Base-by-base conservation (phyloP, 2,329 filamentous ascomycete genomes). In the Claviceps sp. region DNA sequence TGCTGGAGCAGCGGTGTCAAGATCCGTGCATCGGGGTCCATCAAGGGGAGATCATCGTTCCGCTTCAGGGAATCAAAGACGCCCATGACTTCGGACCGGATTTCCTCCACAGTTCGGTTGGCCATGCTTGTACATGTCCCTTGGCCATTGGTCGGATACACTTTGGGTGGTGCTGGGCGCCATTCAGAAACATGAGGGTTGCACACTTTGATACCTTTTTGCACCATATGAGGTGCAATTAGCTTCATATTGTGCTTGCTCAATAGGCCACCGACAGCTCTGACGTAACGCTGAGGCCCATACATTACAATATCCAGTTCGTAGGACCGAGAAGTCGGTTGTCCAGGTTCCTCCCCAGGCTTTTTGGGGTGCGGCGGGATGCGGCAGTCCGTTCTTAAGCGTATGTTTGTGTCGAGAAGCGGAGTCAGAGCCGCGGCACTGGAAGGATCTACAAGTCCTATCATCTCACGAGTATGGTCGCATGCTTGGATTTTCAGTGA, bases 21-120 rank as follows among this genome's bases (percentile, higher is more conserved):
- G 50, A 93, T 76, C 6, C 71, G 67, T 2, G 69, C 57, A 50
- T 80, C 74, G 0, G 87, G 77, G 4, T 91, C 82, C 70, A 84
- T 81, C 57, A 84, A 78, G 0, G 86, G 85, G 6, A 97, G 71
- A 54, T 88, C 81, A 52, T 94, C 85, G 9, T 77, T 82, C 59
- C 83, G 83, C 26, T 83, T 79, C 41, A 96, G 78, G 7, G 84
- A 85, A 68, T 96, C 89, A 61, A 98, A 95, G 63, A 97, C 87
- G 43, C 81, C 82, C 65, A 88, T 79, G 22, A 95, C 85, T 53
- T 95, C 89, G 56, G 81, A 83, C 9, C 85, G 84, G 54, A 95
- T 85, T 67, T 97, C 89, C 60, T 97, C 91, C 0, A 84, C 82
- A 0, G 87, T 91, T 36, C 88, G 79, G 47, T 64, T 67, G 40